A percentile compares a stretch with the other conserved stretches of the same genome.
phyloP scores from a whole-genome alignment of 164 flowering plant genomes.

The Kingdonia uniflora region DNA sequence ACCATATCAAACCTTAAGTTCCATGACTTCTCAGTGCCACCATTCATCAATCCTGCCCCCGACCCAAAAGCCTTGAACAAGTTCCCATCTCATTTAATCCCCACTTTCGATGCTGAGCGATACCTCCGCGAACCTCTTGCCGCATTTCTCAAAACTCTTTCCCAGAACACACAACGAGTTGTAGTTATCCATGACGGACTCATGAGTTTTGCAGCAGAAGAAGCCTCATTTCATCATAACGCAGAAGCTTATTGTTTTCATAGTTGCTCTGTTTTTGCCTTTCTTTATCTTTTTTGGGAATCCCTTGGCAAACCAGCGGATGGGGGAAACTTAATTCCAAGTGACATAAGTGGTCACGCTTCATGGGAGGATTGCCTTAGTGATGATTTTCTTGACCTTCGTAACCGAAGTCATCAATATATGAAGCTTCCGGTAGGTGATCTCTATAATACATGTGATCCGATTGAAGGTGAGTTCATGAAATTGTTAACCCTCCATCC shows the following conservation, averaged over 20 bases:
- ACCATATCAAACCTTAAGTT: conserved; percentile 11
- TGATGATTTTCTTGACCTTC: neutral
- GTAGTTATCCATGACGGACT: conserved; percentile 54
- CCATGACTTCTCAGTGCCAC: conserved; percentile 26
- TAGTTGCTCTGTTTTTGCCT: conserved; percentile 32
- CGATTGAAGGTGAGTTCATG: too few relatives aligned
- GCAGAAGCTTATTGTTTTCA: too few relatives aligned
- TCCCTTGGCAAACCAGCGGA: too few relatives aligned
- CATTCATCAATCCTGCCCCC: conserved; percentile 28
- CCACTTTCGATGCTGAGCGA: too few relatives aligned
- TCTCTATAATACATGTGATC: neutral
- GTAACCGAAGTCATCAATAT: neutral
- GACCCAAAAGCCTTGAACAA: conserved; percentile 25
- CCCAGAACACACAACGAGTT: too few relatives aligned
- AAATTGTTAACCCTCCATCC: too few relatives aligned
- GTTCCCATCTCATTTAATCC: too few relatives aligned
- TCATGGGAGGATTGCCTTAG: neutral
- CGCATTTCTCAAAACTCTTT: too few relatives aligned
- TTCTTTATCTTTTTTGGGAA: conserved; percentile 5
- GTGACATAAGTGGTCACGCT: too few relatives aligned
- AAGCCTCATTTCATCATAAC: too few relatives aligned
- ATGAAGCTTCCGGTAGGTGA: neutral
- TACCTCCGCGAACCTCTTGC: too few relatives aligned
- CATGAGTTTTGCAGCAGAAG: conserved; percentile 51
- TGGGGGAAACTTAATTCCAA: too few relatives aligned